A percentile compares a stretch with the other conserved stretches of the same genome.
Evolutionary conservation across 1,284 basidiomycete genomes (phyloP).

Genomic region (Singerocomus rubriflavus): DNA sequence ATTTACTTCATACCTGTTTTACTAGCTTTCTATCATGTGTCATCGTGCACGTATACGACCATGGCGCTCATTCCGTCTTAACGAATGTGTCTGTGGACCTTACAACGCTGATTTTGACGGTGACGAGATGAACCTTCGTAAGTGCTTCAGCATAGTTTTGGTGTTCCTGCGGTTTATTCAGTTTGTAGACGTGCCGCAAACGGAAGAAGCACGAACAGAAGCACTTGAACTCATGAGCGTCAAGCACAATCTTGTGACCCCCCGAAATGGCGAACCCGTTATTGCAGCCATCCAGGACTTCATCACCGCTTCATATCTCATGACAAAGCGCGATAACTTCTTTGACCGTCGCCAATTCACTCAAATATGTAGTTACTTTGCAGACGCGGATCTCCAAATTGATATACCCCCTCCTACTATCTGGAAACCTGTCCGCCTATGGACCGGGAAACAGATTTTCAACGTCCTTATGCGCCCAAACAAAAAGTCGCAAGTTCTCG

Average conservation of each 20-base stretch:
- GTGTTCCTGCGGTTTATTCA: slow-evolving; percentile 2
- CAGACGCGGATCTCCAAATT: slow-evolving; percentile 88
- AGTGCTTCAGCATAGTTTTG: slow-evolving; percentile 29
- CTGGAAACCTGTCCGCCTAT: slow-evolving; percentile 88
- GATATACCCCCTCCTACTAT: slow-evolving; percentile 96
- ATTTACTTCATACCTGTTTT: slow-evolving; percentile 18
- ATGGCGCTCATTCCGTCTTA: slow-evolving; percentile 96
- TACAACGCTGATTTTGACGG: slow-evolving; percentile 99
- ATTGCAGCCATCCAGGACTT: slow-evolving; percentile 99
- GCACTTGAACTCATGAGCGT: slow-evolving; percentile 98
- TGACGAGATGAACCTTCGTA: slow-evolving; percentile 99
- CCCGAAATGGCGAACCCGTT: slow-evolving; percentile 96
- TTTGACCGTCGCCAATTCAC: slow-evolving; percentile 95
- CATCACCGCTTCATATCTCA: slow-evolving; percentile 95
- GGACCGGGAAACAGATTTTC: slow-evolving; percentile 99
- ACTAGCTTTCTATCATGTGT: slow-evolving; percentile 96
- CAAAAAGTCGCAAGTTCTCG: slow-evolving; percentile 75
- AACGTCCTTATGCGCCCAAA: slow-evolving; percentile 96
- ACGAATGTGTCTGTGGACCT: slow-evolving; percentile 99
- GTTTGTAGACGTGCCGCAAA: slow-evolving; percentile 89
- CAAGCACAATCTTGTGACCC: slow-evolving; percentile 96
- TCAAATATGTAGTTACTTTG: slow-evolving; percentile 95
- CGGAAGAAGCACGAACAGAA: slow-evolving; percentile 97
- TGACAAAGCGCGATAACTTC: slow-evolving; percentile 92
- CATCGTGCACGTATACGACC: slow-evolving; percentile 91